Percentiles rank a stretch among this genome's conserved stretches.
phyloP scores from a whole-genome alignment of 1,284 basidiomycete genomes.

The Leccinum idahoense region DNA sequence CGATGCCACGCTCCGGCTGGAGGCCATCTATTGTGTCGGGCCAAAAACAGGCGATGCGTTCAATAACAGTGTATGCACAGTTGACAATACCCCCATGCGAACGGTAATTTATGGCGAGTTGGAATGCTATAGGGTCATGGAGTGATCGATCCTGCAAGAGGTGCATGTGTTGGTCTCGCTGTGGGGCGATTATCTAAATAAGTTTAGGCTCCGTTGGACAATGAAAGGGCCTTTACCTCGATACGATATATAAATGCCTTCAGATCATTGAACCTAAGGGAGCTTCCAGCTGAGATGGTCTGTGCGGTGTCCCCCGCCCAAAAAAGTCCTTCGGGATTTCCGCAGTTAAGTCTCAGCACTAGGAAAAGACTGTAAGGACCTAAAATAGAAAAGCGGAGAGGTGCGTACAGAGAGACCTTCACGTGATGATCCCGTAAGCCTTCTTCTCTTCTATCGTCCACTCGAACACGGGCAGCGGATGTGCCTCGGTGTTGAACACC shows the following conservation, averaged over 20 bases:
- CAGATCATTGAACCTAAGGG: conserved; percentile 68
- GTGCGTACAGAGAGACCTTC: conserved; percentile 40
- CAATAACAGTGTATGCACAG: conserved; percentile 59
- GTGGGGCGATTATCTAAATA: background rate
- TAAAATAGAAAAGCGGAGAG: background rate
- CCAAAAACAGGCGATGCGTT: conserved; percentile 59
- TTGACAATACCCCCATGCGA: conserved; percentile 68
- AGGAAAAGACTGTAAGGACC: background rate
- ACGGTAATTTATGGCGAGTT: conserved; percentile 62
- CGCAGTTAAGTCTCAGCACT: conserved; percentile 61
- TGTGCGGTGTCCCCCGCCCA: conserved; percentile 81
- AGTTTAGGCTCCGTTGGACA: background rate
- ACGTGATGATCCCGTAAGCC: conserved; percentile 29
- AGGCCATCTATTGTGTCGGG: conserved; percentile 61
- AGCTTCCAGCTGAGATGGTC: conserved; percentile 67
- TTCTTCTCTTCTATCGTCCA: conserved; percentile 51
- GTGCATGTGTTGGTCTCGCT: conserved; percentile 20
- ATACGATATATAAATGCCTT: conserved; percentile 60
- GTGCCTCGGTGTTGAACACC: conserved; percentile 86
- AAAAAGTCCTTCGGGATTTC: conserved; percentile 63
- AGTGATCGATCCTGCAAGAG: conserved; percentile 13
- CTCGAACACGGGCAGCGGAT: conserved; percentile 70
- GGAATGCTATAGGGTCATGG: conserved; percentile 45
- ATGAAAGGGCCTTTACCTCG: conserved; percentile 37
- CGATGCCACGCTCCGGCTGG: conserved; percentile 51